Percentiles rank a stretch among this genome's conserved stretches.
These are phyloP conservation scores for Trichoderma aggressivum DNA, from an alignment of 2,329 filamentous ascomycete genomes.

Conservation along the genomic window DNA sequence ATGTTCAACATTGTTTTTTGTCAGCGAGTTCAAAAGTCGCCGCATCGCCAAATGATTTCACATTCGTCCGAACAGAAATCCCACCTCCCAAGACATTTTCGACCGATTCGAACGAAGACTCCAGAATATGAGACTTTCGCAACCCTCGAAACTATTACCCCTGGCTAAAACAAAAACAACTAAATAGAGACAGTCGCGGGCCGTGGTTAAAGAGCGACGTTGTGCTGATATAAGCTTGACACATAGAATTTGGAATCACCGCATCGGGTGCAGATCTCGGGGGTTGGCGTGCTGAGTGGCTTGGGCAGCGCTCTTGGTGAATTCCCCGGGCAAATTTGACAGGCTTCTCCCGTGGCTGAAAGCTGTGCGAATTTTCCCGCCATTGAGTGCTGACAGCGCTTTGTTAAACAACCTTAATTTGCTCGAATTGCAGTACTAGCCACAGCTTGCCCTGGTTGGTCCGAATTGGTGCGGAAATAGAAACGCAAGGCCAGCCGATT, in stretches of 20 bases:
- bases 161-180: not conserved
- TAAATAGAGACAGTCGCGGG: not conserved
- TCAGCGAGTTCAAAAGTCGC: not conserved
- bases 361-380: not conserved
- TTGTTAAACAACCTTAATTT: not conserved
- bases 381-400: constrained; percentile 4
- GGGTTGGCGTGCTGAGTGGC: not conserved
- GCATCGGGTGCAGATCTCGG: not conserved
- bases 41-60: not conserved
- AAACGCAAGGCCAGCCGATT: not conserved
- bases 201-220: not conserved
- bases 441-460: not conserved
- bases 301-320: not conserved
- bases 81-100: not conserved
- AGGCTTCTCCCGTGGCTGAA: not conserved
- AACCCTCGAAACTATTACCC: not conserved
- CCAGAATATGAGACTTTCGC: not conserved
- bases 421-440: not conserved
- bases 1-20: not conserved
- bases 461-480: not conserved
- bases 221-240: constrained; percentile 6
- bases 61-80: not conserved
- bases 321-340: not conserved
- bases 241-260: constrained; percentile 7
- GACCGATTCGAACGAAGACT: not conserved